A percentile compares a stretch with the other conserved stretches of the same genome.
phyloP scores from a whole-genome alignment of 352 stramenopile genomes.

The Globisporangium nunn region DNA sequence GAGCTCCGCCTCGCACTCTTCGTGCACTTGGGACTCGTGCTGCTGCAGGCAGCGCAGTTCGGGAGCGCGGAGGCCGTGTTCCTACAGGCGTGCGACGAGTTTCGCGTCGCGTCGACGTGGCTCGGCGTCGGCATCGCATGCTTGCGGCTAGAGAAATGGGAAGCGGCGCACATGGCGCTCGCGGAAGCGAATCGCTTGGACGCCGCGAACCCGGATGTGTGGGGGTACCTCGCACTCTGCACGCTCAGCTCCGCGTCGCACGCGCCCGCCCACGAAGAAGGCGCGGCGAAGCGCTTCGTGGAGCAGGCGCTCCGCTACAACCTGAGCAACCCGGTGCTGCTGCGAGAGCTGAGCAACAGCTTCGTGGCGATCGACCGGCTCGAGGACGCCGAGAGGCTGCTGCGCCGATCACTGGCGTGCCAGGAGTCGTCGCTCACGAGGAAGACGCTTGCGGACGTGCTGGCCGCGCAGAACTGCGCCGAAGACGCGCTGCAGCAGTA shows the following conservation, averaged over 20 bases:
- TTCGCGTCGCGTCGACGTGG: conserved; percentile 63
- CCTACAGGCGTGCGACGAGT: conserved; percentile 46
- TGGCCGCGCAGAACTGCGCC: conserved; percentile 73
- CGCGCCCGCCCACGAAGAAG: conserved; percentile 30
- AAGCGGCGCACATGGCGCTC: conserved; percentile 50
- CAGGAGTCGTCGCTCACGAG: conserved; percentile 71
- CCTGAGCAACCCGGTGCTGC: conserved; percentile 49
- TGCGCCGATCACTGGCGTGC: conserved; percentile 53
- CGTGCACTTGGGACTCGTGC: conserved; percentile 48
- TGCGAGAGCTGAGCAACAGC: conserved; percentile 75
- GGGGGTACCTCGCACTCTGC: conserved; percentile 66
- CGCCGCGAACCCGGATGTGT: conserved; percentile 54
- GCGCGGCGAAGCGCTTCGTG: conserved; percentile 37
- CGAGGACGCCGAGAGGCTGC: conserved; percentile 58
- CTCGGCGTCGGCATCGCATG: conserved; percentile 68
- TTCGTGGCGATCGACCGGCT: conserved; percentile 75
- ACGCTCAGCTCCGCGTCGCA: conserved; percentile 24
- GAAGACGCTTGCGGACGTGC: conserved; percentile 72
- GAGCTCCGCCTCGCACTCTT: conserved; percentile 35
- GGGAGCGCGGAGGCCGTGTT: conserved; percentile 43
- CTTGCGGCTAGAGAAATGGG: conserved; percentile 55
- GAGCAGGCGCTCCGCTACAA: conserved; percentile 56
- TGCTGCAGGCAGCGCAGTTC: conserved; percentile 66
- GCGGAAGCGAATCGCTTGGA: conserved; percentile 74
- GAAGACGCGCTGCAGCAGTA: conserved; percentile 70